Percentiles rank a stretch among this genome's conserved stretches.
Evolutionary conservation across 306 rosid genomes (phyloP).

Genomic region (Begonia loranthoides): DNA sequence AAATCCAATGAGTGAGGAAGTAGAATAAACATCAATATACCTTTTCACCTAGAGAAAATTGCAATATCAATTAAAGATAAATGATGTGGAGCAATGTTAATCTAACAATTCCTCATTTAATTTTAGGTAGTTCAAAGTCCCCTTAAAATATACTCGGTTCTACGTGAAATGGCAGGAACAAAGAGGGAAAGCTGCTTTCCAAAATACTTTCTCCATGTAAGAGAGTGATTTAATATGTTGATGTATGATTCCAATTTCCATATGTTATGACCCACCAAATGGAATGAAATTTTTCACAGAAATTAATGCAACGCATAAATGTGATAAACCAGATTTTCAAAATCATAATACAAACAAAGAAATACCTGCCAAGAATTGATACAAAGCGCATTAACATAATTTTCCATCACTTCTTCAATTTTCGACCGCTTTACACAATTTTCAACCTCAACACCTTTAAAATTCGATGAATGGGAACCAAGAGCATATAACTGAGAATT

Average conservation of each 20-base stretch:
- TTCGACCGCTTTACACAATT: slow-evolving; percentile 26
- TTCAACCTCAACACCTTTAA: slow-evolving; percentile 18
- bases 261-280: neutral
- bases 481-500: slow-evolving; percentile 71
- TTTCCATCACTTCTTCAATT: slow-evolving; percentile 52
- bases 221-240: no score
- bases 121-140: no score
- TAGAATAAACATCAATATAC: slow-evolving; percentile 74
- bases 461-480: slow-evolving; percentile 51
- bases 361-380: slow-evolving; percentile 93
- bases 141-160: no score
- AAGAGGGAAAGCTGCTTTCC: no score
- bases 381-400: slow-evolving; percentile 68
- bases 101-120: no score
- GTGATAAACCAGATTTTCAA: neutral
- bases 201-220: no score
- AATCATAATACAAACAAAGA: neutral
- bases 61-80: no score
- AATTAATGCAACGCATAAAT: no score
- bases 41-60: slow-evolving; percentile 56
- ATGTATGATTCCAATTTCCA: neutral
- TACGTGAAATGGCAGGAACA: no score
- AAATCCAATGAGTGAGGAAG: slow-evolving; percentile 84
- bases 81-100: no score
- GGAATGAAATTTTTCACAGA: no score